A percentile compares a stretch with the other conserved stretches of the same genome.
Evolutionary conservation across 1,284 basidiomycete species (phyloP).

Genomic region (Irpex sp.): DNA sequence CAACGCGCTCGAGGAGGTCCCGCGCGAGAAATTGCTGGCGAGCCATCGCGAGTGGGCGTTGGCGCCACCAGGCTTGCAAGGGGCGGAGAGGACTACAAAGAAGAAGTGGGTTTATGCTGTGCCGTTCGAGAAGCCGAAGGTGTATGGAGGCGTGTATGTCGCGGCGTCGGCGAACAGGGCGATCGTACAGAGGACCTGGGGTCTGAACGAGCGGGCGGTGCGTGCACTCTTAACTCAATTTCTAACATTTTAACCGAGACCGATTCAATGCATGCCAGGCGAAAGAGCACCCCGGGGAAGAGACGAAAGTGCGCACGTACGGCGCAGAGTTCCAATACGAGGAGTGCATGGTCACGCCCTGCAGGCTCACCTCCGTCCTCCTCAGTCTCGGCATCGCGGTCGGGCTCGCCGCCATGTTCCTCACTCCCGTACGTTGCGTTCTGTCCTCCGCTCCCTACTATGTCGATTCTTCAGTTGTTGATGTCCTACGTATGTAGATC

Average conservation of each 20-base stretch:
- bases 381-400: conserved; percentile 37
- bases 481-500: conserved; percentile 34
- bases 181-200: conserved; percentile 79
- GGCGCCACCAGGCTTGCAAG: conserved; percentile 40
- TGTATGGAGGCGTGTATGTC: conserved; percentile 57
- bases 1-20: conserved; percentile 44
- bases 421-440: conserved; percentile 42
- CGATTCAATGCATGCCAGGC: background rate
- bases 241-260: background rate
- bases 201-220: conserved; percentile 49
- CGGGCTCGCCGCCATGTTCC: conserved; percentile 25
- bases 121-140: conserved; percentile 37
- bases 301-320: conserved; percentile 37
- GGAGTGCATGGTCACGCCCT: conserved; percentile 57
- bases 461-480: too few relatives aligned
- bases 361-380: conserved; percentile 39
- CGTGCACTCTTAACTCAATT: background rate
- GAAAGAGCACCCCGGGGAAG: conserved; percentile 13
- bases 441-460: background rate
- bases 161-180: conserved; percentile 64
- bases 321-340: conserved; percentile 71
- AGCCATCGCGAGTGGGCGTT: conserved; percentile 43
- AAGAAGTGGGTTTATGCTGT: conserved; percentile 46
- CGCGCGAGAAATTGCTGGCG: conserved; percentile 33
- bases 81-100: conserved; percentile 28